Evolutionary conservation across 768 basidiomycete species (phyloP), one percentile per base, ranked within the genome.

Genomic region (Naganishia friedmannii): DNA sequence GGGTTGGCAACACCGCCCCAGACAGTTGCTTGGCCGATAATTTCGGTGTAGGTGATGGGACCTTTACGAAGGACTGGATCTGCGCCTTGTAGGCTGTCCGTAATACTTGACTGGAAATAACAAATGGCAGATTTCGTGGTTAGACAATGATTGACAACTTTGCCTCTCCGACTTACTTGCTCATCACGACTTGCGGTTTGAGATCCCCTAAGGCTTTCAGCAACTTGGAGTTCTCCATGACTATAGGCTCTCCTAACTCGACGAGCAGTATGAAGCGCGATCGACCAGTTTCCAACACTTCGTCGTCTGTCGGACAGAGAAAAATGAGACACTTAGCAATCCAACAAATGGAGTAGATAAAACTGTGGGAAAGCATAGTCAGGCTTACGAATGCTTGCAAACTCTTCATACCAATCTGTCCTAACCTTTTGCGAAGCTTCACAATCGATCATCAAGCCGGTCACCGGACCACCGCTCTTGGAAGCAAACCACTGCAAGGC

Each of bases 401-500:
- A 42, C 3, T 23, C 60, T 12, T 29, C 2, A 21, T 63, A 63
- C 60, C 60, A 63, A 26, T 63, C 60, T 28, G 39, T n/a, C 39
- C 60, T 63, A 9, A 26, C 6, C 23, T 34, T 39, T 17, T 46
- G 39, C 31, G 13, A 37, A 6, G 29, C 39, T 15, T 1, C 1
- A 15, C 42, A 15, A 19, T 63, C 60, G 13, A 63, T 28, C 60
- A 63, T 63, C 1, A 63, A 26, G 13, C 23, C 60, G 37, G 37
- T 5, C 23, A 63, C 60, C 23, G 31, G 60, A 28, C 48, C 48
- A 4, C 34, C n/a, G 28, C 26, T 45, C 17, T 63, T 42, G 7
- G 23, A 63, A 26, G 42, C 60, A 37, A 63, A 13, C 60, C 60
- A 63, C 60, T 63, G 34, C 4, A 15, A 46, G 34, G 37, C 7